These are phyloP conservation scores for Penicillium goetzii DNA, from an alignment of 495 filamentous ascomycete genomes.

Conservation along the genomic window DNA sequence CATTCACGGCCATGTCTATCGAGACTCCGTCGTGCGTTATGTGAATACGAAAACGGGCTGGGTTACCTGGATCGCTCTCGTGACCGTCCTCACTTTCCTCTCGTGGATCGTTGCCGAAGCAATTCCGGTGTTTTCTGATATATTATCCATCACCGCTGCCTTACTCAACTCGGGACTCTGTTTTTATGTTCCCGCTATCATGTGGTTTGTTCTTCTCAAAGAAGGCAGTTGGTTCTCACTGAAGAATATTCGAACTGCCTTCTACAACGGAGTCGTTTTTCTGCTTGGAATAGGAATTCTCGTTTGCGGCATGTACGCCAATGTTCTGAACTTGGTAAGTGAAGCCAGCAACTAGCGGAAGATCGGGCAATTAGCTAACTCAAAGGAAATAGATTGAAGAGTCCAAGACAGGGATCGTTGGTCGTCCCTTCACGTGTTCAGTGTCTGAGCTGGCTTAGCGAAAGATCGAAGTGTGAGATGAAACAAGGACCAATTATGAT, in stretches of 20 bases:
- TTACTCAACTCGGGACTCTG: constrained; percentile 67
- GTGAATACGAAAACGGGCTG: constrained; percentile 60
- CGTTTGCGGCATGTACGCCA: constrained; percentile 58
- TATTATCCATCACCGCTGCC: constrained; percentile 63
- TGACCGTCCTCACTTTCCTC: constrained; percentile 57
- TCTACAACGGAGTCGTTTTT: constrained; percentile 27
- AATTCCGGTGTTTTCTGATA: constrained; percentile 67
- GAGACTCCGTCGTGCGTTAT: constrained; percentile 53
- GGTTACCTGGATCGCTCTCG: constrained; percentile 60
- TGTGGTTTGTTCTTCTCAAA: constrained; percentile 62
- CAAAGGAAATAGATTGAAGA: constrained; percentile 10
- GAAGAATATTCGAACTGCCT: constrained; percentile 24
- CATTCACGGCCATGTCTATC: constrained; percentile 60
- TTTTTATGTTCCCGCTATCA: constrained; percentile 65
- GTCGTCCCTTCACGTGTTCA: constrained; percentile 23
- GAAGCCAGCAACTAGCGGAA: neutral
- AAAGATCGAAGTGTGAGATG: neutral
- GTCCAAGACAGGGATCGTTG: constrained; percentile 20
- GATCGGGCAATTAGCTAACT: neutral
- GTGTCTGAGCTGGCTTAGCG: neutral
- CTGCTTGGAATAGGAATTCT: constrained; percentile 50
- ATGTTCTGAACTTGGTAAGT: constrained; percentile 60
- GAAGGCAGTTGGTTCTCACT: constrained; percentile 41
- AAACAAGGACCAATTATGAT: neutral
- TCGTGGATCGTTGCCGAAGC: constrained; percentile 69